Conservation (phyloP, 78 protist genomes). For the Emiliania huxleyi region DNA sequence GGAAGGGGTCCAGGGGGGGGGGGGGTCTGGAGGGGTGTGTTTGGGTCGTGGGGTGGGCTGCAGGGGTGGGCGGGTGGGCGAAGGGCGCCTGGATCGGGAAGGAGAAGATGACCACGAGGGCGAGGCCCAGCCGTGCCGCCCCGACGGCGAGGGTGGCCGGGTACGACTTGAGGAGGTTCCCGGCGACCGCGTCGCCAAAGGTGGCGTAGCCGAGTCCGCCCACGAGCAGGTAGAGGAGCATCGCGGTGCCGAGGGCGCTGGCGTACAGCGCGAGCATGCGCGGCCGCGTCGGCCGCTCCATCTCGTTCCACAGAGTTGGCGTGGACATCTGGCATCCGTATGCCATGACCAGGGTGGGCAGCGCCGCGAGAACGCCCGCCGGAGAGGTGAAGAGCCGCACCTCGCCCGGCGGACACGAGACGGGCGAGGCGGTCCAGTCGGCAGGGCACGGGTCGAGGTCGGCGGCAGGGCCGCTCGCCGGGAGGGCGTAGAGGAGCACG, state of each 20-base stretch:
- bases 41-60: too few species aligned
- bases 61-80: too few species aligned
- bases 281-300: background rate
- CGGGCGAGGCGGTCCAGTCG: background rate
- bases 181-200: background rate
- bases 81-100: background rate
- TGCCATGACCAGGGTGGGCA: background rate
- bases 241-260: background rate
- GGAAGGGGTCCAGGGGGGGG: too few species aligned
- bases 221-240: background rate
- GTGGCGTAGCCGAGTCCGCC: background rate
- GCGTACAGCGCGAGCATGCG: background rate
- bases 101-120: background rate
- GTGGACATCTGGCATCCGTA: background rate
- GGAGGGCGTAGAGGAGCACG: background rate
- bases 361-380: background rate
- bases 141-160: background rate
- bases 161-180: background rate
- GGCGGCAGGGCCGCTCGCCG: background rate
- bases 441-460: background rate
- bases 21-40: too few species aligned
- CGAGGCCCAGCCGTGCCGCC: background rate
- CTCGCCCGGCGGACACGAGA: background rate
- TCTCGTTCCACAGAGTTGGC: background rate
- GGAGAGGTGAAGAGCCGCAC: background rate